Percentiles rank a stretch among this genome's conserved stretches.
phyloP scores from a whole-genome alignment of 345 rosid species.

The Viola odorata region DNA sequence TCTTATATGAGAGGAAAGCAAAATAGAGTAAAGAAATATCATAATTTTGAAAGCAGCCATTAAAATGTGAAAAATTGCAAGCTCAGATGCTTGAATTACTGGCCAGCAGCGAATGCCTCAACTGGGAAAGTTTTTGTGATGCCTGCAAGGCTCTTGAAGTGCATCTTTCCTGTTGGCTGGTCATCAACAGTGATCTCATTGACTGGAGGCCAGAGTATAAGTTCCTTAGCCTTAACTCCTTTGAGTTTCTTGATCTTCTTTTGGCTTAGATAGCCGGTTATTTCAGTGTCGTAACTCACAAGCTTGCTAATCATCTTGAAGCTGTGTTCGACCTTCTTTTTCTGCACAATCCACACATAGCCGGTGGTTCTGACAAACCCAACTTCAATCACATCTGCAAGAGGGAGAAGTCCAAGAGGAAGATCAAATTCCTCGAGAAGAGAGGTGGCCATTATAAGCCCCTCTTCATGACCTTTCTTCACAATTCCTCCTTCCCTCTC shows the following conservation, averaged over 20 bases:
- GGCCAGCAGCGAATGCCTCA: conserved; percentile 49
- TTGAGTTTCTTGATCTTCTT: conserved; percentile 48
- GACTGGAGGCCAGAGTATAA: conserved; percentile 53
- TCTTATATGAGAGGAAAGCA: background rate
- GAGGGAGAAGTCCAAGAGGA: conserved; percentile 51
- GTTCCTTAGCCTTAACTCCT: conserved; percentile 58
- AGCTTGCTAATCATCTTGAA: conserved; percentile 47
- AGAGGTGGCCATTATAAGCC: conserved; percentile 29
- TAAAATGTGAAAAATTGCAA: background rate
- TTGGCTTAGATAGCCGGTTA: conserved; percentile 36
- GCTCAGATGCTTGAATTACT: conserved; percentile 15
- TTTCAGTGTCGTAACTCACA: conserved; percentile 38
- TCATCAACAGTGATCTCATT: conserved; percentile 37
- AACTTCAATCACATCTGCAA: conserved; percentile 43
- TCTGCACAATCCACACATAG: conserved; percentile 54
- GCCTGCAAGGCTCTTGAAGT: conserved; percentile 62
- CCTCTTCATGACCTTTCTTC: conserved; percentile 40
- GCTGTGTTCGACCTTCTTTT: conserved; percentile 44
- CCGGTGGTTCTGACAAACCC: conserved; percentile 46
- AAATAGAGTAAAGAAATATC: background rate
- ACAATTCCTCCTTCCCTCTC: conserved; percentile 45
- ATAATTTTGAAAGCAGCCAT: no score
- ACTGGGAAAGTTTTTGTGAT: conserved; percentile 55
- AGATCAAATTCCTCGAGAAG: conserved; percentile 46
- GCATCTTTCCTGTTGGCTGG: conserved; percentile 45